Percentiles rank a stretch among this genome's conserved stretches.
phyloP scores from a whole-genome alignment of 1,139 yeast genomes.

The Zhuliangozyma blackwelliae region DNA sequence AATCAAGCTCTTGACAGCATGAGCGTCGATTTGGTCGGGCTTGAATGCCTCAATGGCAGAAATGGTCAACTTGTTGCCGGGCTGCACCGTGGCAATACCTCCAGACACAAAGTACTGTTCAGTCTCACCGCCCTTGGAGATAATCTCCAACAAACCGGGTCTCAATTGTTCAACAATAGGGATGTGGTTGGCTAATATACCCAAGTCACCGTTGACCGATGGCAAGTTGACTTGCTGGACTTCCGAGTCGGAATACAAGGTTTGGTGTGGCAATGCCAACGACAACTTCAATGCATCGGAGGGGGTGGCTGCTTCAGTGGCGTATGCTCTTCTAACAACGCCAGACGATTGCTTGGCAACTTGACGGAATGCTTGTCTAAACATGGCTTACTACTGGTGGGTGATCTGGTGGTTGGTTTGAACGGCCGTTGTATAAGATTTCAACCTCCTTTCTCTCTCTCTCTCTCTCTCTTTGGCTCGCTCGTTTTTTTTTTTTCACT shows the following conservation, averaged over 20 bases:
- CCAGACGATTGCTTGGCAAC: slow-evolving; percentile 60
- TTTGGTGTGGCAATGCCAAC: slow-evolving; percentile 85
- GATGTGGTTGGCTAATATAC: slow-evolving; percentile 97
- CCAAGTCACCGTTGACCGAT: slow-evolving; percentile 93
- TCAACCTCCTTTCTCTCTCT: not conserved
- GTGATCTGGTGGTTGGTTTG: not conserved
- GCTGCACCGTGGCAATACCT: slow-evolving; percentile 95
- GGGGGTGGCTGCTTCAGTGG: slow-evolving; percentile 74
- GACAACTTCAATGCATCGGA: slow-evolving; percentile 82
- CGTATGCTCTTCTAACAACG: slow-evolving; percentile 76
- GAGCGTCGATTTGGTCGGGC: slow-evolving; percentile 81
- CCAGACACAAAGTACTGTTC: slow-evolving; percentile 91
- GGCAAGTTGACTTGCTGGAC: slow-evolving; percentile 94
- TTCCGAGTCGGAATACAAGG: slow-evolving; percentile 47
- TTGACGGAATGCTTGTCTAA: slow-evolving; percentile 66
- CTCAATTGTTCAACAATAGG: slow-evolving; percentile 96
- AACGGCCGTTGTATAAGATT: not conserved
- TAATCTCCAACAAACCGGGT: slow-evolving; percentile 93
- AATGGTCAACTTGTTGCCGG: slow-evolving; percentile 86
- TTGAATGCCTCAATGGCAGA: slow-evolving; percentile 96
- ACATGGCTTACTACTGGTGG: slow-evolving; percentile 36
- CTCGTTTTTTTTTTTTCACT: slow-evolving; percentile 1
- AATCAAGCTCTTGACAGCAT: slow-evolving; percentile 74
- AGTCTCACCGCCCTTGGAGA: slow-evolving; percentile 69
- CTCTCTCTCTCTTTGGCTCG: not conserved